phyloP scores from a whole-genome alignment of 805 yeast genomes.

The Starmera dryadoides region DNA sequence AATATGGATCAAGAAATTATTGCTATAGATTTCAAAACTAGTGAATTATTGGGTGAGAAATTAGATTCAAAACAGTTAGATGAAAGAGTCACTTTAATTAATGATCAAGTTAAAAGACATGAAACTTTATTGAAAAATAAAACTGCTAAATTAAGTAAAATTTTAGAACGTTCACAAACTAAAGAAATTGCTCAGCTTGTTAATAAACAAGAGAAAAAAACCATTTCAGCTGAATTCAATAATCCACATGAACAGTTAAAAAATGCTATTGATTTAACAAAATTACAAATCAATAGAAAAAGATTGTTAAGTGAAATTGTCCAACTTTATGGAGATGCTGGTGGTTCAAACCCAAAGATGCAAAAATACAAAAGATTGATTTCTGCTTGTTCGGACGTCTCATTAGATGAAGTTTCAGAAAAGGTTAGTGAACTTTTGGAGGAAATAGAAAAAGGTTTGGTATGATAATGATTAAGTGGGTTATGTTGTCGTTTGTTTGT shows the following conservation, averaged over 20 bases:
- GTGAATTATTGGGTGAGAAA: slow-evolving; percentile 15
- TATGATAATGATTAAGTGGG: neutral
- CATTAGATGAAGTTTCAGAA: slow-evolving; percentile 59
- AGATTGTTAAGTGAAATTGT: slow-evolving; percentile 28
- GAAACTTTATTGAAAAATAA: slow-evolving; percentile 12
- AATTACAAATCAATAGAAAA: slow-evolving; percentile 35
- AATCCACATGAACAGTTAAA: slow-evolving; percentile 14
- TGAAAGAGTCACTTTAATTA: slow-evolving; percentile 4
- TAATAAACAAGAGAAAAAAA: neutral
- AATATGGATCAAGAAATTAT: slow-evolving; percentile 36
- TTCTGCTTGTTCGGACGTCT: slow-evolving; percentile 61
- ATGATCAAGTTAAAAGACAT: slow-evolving; percentile 15
- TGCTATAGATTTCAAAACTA: slow-evolving; percentile 17
- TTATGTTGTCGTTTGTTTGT: too few species aligned
- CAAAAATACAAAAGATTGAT: slow-evolving; percentile 63
- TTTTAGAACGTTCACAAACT: slow-evolving; percentile 24
- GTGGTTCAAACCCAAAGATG: slow-evolving; percentile 39
- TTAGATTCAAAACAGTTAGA: slow-evolving; percentile 8
- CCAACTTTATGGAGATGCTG: slow-evolving; percentile 20
- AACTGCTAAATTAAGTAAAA: slow-evolving; percentile 18
- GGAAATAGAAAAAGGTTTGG: slow-evolving; percentile 13
- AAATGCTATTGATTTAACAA: slow-evolving; percentile 26
- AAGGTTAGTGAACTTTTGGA: slow-evolving; percentile 52
- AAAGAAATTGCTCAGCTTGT: slow-evolving; percentile 8
- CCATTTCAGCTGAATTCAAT: slow-evolving; percentile 3